Evolutionary conservation across 1,139 yeast genomes (phyloP), one percentile per base, ranked within the genome.

Genomic region (Pichia sp.): DNA sequence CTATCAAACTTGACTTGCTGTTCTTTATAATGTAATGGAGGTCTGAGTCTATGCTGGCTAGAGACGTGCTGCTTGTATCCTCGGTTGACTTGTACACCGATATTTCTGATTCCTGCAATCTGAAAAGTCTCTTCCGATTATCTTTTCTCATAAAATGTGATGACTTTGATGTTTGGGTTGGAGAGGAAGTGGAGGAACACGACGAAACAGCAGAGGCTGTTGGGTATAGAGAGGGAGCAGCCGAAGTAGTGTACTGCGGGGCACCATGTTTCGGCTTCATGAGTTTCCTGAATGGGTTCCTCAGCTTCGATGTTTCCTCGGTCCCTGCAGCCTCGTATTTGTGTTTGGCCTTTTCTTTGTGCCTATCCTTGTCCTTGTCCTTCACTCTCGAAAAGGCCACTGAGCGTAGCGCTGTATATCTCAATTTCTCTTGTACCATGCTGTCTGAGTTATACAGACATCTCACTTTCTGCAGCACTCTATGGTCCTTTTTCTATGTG

Each of bases 1-100:
- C 82, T 47, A 82, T 60, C 16, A 81, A 63, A 41, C 81, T 68
- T 0, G 54, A 48, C 19, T 50, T 46, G 4, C 42, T 43, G 4
- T 18, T 31, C 40, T 34, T 44, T 2, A 50, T 39, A 2, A 47
- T 45, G 6, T 28, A 36, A 30, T 44, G 48, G 12, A 46, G 30
- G 37, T 18, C 34, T n/a, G 49, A 13, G 22, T 3, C 22, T 3
- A 1, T n/a, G 25, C 23, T 9, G 12, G 16, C n/a, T 13, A 30
- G 21, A 8, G 46, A 26, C 10, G 42, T 23, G n/a, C 13, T 16
- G 16, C 43, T 7, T 3, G 48, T 13, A 2, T 36, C 28, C 28
- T n/a, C 22, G 9, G 8, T 18, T 16, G 49, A 37, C 41, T 56
- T 55, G 31, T 58, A 58, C 6, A 58, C 53, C 9, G 59, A 44